Base-by-base conservation (phyloP, 768 basidiomycete species). In the Exidia glandulosa region DNA sequence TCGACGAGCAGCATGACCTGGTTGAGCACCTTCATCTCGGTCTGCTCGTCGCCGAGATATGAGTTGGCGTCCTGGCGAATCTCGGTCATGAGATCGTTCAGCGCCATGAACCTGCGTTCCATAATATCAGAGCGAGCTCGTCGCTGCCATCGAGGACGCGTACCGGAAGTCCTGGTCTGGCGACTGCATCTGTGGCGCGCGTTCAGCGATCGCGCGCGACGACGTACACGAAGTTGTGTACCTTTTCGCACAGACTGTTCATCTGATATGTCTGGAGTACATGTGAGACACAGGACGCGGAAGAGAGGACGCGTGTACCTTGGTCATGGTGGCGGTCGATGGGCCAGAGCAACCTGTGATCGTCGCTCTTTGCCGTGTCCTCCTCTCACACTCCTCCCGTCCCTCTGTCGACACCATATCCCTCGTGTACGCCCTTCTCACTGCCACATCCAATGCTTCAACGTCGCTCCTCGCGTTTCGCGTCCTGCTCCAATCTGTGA, bases 81-180 rank as follows among this genome's bases (percentile, higher is more conserved):
- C 75, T 95, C 93, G 36, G 81, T 81, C 81, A 91, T 88, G 65
- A 98, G 74, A 73, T 99, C 95, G 64, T 92, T 96, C 64, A 99
- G 77, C 37, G 94, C 93, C 95, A 97, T 98, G 72, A 91, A 94
- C 71, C 94, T 94, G 67, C 27, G 33, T 14, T 45, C 9, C 45
- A 34, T 66, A 64, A 64, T 63, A 64, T 61, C 47, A n/a, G 47
- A 37, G 25, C 16, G 6, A 14, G 50, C 27, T 9, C 6, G 13
- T 33, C 67, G 63, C 59, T 61, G 57, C 58, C 47, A 52, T 50
- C 33, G 59, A 27, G 70, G 61, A 45, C 30, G 61, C 75, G 32
- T 61, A 90, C 90, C 90, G 79, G 72, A 90, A 91, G 74, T 93
- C 90, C 77, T 90, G 89, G 82, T 93, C 90, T 63, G 82, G 84